Evolutionary conservation across 352 stramenopile genomes (phyloP).

Genomic region (Phytophthora pseudosyringae): DNA sequence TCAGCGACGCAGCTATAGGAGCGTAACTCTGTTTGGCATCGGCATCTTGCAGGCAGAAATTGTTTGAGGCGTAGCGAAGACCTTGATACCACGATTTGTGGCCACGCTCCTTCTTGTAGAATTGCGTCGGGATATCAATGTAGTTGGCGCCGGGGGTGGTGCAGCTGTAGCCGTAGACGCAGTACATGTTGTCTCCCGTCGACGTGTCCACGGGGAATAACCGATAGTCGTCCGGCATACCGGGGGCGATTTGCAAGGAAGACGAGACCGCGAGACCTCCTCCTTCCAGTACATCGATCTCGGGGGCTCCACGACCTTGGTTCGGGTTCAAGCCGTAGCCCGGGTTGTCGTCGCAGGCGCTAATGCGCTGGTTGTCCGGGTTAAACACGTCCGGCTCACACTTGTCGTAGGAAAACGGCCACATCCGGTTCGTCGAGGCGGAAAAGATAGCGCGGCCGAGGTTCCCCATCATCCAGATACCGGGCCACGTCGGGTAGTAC

Average conservation of each 20-base stretch:
- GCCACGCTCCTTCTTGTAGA: slow-evolving; percentile 33
- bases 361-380: slow-evolving; percentile 47
- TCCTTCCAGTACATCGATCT: slow-evolving; percentile 94
- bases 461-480: slow-evolving; percentile 95
- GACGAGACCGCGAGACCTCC: slow-evolving; percentile 66
- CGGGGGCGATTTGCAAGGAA: slow-evolving; percentile 82
- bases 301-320: slow-evolving; percentile 86
- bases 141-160: slow-evolving; percentile 38
- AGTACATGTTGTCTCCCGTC: slow-evolving; percentile 30
- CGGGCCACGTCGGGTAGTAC: slow-evolving; percentile 87
- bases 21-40: slow-evolving; percentile 27
- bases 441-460: slow-evolving; percentile 93
- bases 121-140: slow-evolving; percentile 37
- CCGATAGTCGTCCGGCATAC: slow-evolving; percentile 53
- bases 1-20: slow-evolving; percentile 28
- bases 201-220: slow-evolving; percentile 26
- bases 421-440: slow-evolving; percentile 89
- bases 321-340: slow-evolving; percentile 91
- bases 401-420: slow-evolving; percentile 92
- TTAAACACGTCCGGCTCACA: slow-evolving; percentile 69
- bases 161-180: slow-evolving; percentile 38
- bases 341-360: slow-evolving; percentile 89
- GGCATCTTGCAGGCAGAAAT: slow-evolving; percentile 33
- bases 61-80: slow-evolving; percentile 47
- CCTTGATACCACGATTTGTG: slow-evolving; percentile 55